phyloP scores from a whole-genome alignment of 331 rosid species.

The Stylosanthes scabra region DNA sequence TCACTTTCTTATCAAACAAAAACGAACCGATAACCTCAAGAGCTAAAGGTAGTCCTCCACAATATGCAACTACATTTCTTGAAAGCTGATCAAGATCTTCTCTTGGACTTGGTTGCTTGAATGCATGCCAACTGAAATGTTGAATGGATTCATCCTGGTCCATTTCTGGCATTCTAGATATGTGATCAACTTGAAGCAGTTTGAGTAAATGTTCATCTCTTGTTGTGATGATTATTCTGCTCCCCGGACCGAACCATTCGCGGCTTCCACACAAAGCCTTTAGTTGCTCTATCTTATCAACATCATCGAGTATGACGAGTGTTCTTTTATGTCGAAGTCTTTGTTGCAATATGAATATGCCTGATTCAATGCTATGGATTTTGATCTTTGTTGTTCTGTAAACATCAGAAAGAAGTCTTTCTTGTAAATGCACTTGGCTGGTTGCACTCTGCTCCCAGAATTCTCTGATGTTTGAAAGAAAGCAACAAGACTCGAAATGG shows the following conservation, averaged over 20 bases:
- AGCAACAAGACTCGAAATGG: neutral
- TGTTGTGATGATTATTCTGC: neutral
- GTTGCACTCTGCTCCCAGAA: neutral
- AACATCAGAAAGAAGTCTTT: neutral
- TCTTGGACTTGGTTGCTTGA: neutral
- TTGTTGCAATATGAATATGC: neutral
- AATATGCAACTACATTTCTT: neutral
- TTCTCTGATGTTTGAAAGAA: neutral
- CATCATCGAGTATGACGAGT: neutral
- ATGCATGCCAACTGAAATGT: neutral
- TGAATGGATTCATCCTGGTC: neutral
- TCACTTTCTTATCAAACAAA: neutral
- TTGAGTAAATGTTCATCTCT: neutral
- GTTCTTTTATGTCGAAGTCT: neutral
- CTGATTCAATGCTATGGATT: neutral
- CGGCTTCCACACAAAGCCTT: neutral
- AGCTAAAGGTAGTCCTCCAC: neutral
- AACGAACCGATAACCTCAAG: slow-evolving; percentile 1
- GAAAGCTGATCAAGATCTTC: neutral
- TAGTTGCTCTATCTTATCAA: neutral
- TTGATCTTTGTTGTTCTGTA: neutral
- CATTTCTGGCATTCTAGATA: neutral
- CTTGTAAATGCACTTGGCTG: neutral
- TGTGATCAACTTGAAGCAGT: neutral
- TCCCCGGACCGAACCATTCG: neutral